Evolutionary conservation across 140 eudicot genomes (phyloP).

Genomic region (Ambrosia hybrid): DNA sequence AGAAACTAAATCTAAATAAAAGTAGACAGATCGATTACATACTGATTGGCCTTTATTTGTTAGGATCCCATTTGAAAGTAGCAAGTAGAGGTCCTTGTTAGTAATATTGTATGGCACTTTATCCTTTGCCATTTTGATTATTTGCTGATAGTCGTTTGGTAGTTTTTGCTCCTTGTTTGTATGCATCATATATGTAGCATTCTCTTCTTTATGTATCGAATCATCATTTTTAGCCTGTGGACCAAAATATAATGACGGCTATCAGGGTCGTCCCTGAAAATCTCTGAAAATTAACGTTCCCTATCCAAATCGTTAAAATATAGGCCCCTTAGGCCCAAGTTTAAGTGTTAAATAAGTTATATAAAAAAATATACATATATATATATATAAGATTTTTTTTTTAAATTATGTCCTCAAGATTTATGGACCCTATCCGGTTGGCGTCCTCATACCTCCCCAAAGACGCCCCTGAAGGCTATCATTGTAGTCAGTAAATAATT

Average conservation of each 20-base stretch:
- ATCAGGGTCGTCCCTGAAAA: no score
- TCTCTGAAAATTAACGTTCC: no score
- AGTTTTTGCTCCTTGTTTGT: slow-evolving; percentile 18
- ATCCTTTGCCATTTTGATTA: slow-evolving; percentile 26
- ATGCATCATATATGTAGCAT: neutral
- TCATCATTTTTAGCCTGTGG: neutral
- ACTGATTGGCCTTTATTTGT: slow-evolving; percentile 24
- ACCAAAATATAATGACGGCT: neutral
- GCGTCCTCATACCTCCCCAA: no score
- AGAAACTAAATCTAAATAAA: neutral
- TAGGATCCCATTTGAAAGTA: slow-evolving; percentile 29
- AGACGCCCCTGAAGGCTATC: no score
- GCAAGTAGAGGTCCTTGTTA: slow-evolving; percentile 23
- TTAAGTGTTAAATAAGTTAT: no score
- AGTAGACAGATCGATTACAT: neutral
- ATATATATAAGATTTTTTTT: no score
- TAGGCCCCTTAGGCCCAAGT: no score
- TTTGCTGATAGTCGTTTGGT: slow-evolving; percentile 19
- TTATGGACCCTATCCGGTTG: no score
- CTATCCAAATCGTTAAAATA: no score
- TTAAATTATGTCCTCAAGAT: no score
- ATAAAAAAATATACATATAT: no score
- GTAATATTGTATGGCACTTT: slow-evolving; percentile 20
- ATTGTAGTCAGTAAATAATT: no score
- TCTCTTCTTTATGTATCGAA: neutral